Conservation (phyloP, 345 rosid species). For the Dimocarpus longan region DNA sequence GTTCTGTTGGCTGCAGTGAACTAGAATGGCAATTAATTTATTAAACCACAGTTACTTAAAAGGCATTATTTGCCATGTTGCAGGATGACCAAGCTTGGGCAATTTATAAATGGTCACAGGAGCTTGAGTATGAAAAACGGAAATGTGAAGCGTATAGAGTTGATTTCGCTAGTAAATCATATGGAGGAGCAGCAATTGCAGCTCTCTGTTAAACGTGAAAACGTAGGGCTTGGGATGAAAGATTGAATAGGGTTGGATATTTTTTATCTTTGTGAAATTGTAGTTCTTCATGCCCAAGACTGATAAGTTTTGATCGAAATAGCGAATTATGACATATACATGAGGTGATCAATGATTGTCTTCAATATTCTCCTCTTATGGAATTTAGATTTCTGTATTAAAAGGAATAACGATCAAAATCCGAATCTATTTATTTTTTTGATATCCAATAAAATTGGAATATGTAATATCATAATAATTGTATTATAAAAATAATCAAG, state of each 20-base stretch:
- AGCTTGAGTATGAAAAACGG: slow-evolving; percentile 45
- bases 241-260: slow-evolving; percentile 21
- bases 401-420: background rate
- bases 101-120: slow-evolving; percentile 40
- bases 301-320: no score
- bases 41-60: no score
- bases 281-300: background rate
- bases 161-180: slow-evolving; percentile 54
- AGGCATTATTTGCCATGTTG: slow-evolving; percentile 1
- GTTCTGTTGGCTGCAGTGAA: background rate
- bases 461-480: no score
- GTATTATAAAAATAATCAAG: no score
- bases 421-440: no score
- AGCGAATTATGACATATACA: no score
- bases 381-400: background rate
- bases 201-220: slow-evolving; percentile 44
- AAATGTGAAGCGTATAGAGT: slow-evolving; percentile 51
- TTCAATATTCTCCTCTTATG: background rate
- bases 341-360: no score
- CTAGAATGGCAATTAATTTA: no score
- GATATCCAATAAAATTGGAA: no score
- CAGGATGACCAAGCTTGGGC: slow-evolving; percentile 54
- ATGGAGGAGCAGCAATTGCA: slow-evolving; percentile 56
- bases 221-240: slow-evolving; percentile 42
- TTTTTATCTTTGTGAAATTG: background rate